phyloP scores from a whole-genome alignment of 495 filamentous ascomycete genomes.

The Viridothelium virens region DNA sequence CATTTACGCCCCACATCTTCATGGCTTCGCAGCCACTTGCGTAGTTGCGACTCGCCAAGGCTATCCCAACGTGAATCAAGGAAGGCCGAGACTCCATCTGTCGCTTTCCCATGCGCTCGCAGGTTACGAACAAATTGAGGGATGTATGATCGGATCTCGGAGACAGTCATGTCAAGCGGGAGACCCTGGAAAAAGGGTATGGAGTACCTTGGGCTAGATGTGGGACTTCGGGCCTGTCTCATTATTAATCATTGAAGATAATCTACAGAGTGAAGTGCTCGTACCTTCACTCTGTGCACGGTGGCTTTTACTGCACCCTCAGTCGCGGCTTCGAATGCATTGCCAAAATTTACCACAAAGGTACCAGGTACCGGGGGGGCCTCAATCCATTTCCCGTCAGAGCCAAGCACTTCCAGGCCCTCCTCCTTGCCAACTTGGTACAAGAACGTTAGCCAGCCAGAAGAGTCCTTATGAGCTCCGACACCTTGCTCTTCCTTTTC shows the following conservation, averaged over 20 bases:
- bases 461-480: conserved; percentile 50
- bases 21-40: conserved; percentile 31
- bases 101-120: conserved; percentile 11
- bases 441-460: conserved; percentile 50
- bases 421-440: conserved; percentile 43
- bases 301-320: conserved; percentile 47
- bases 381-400: conserved; percentile 43
- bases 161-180: conserved; percentile 30
- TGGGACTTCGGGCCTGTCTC: conserved; percentile 17
- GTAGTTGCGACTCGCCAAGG: conserved; percentile 29
- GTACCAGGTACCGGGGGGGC: conserved; percentile 44
- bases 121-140: conserved; percentile 24
- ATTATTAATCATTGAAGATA: background rate
- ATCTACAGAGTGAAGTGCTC: background rate
- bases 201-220: conserved; percentile 22
- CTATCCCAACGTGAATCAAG: conserved; percentile 28
- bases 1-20: conserved; percentile 24
- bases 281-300: conserved; percentile 40
- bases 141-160: conserved; percentile 25
- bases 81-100: conserved; percentile 20
- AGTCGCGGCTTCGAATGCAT: conserved; percentile 52
- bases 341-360: conserved; percentile 51
- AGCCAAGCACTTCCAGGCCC: conserved; percentile 46
- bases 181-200: conserved; percentile 48
- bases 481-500: conserved; percentile 41